These are phyloP conservation scores for Selaginella tamariscina DNA, from an alignment of 75 land plant genomes.

Conservation along the genomic window DNA sequence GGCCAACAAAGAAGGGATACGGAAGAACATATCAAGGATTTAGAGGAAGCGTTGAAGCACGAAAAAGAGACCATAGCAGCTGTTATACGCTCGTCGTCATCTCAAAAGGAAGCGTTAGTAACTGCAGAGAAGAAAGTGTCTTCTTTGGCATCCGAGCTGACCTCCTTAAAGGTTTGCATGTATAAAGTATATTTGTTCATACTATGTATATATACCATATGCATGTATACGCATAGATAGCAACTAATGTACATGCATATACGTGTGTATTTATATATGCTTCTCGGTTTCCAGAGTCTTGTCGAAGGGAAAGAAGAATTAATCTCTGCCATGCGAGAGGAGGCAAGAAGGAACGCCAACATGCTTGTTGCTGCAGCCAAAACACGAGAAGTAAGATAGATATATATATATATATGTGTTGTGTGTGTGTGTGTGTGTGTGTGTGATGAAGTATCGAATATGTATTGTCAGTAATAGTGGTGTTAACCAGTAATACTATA, in stretches of 20 bases:
- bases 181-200: not conserved
- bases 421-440: too few relatives aligned
- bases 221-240: not conserved
- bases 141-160: conserved; percentile 1
- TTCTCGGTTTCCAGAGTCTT: conserved; percentile 16
- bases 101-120: not conserved
- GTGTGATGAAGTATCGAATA: too few relatives aligned
- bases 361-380: conserved; percentile 20
- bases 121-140: conserved; percentile 10
- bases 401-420: too few relatives aligned
- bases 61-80: conserved; percentile 8
- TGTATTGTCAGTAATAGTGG: too few relatives aligned
- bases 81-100: not conserved
- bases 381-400: conserved; percentile 18
- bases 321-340: conserved; percentile 16
- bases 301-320: conserved; percentile 18
- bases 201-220: not conserved
- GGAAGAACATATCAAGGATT: conserved; percentile 15
- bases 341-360: conserved; percentile 16
- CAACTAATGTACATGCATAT: too few relatives aligned
- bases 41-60: conserved; percentile 7
- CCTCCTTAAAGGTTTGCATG: conserved; percentile 18
- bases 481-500: too few relatives aligned
- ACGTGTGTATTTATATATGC: too few relatives aligned
- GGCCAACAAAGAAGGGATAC: conserved; percentile 9